Conservation (phyloP, 805 yeast species). For the Priceomyces haplophilus region DNA sequence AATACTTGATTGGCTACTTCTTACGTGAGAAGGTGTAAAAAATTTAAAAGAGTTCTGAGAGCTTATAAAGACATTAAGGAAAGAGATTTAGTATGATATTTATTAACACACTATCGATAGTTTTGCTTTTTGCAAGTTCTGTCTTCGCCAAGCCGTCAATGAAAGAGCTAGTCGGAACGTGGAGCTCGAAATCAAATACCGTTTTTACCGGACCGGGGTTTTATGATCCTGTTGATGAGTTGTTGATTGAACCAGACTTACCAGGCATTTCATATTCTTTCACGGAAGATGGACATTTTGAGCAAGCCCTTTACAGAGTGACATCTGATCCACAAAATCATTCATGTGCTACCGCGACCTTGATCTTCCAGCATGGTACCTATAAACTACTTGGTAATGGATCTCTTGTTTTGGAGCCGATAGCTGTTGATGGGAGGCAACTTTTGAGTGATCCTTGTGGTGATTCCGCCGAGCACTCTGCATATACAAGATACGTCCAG, state of each 20-base stretch:
- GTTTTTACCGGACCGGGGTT: constrained; percentile 97
- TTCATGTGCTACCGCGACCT: constrained; percentile 75
- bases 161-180: constrained; percentile 73
- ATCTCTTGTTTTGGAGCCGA: constrained; percentile 64
- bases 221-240: constrained; percentile 93
- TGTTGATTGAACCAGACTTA: constrained; percentile 88
- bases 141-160: constrained; percentile 33
- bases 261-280: constrained; percentile 94
- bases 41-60: background rate
- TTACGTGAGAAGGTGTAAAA: too few species aligned
- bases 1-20: background rate
- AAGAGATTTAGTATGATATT: constrained; percentile 4
- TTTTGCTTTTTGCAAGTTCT: constrained; percentile 6
- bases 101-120: constrained; percentile 3
- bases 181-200: constrained; percentile 91
- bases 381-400: constrained; percentile 66
- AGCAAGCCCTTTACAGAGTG: constrained; percentile 84
- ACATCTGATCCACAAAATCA: constrained; percentile 69
- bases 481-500: constrained; percentile 72
- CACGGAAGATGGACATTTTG: constrained; percentile 88
- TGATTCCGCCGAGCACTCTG: constrained; percentile 43
- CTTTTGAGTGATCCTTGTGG: constrained; percentile 83
- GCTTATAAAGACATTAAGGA: background rate
- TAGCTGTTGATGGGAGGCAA: constrained; percentile 89
- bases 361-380: constrained; percentile 87